Conservation (phyloP, 345 rosid genomes). For the Rhodomyrtus tomentosa region DNA sequence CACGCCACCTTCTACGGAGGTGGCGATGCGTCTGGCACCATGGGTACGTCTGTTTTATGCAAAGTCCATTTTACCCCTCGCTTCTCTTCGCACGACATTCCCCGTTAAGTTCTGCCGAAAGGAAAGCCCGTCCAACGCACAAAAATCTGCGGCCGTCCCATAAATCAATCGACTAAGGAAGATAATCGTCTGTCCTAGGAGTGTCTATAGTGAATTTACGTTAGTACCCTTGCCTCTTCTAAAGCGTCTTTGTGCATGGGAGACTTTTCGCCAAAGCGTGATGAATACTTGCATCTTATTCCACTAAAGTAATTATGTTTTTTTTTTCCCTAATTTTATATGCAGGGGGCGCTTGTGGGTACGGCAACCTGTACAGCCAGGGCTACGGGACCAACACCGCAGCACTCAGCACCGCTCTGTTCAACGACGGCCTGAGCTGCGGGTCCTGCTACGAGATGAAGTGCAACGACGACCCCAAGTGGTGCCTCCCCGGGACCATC, state of each 20-base stretch:
- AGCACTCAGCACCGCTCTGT: slow-evolving; percentile 65
- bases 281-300: background rate
- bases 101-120: background rate
- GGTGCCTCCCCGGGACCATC: slow-evolving; percentile 61
- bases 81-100: background rate
- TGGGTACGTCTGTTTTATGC: slow-evolving; percentile 33
- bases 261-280: background rate
- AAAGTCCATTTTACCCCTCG: background rate
- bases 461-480: slow-evolving; percentile 46
- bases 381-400: slow-evolving; percentile 80
- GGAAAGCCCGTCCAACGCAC: background rate
- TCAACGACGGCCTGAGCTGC: slow-evolving; percentile 72
- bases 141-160: background rate
- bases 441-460: slow-evolving; percentile 72
- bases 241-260: background rate
- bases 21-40: slow-evolving; percentile 73
- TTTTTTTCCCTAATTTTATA: background rate
- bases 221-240: background rate
- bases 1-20: slow-evolving; percentile 85
- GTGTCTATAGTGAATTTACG: background rate
- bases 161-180: background rate
- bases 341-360: slow-evolving; percentile 81
- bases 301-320: background rate
- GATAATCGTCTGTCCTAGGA: background rate
- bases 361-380: slow-evolving; percentile 59